A percentile compares a stretch with the other conserved stretches of the same genome.
Conservation (phyloP, 2,329 filamentous ascomycete genomes). For the Colletotrichum simmondsii region DNA sequence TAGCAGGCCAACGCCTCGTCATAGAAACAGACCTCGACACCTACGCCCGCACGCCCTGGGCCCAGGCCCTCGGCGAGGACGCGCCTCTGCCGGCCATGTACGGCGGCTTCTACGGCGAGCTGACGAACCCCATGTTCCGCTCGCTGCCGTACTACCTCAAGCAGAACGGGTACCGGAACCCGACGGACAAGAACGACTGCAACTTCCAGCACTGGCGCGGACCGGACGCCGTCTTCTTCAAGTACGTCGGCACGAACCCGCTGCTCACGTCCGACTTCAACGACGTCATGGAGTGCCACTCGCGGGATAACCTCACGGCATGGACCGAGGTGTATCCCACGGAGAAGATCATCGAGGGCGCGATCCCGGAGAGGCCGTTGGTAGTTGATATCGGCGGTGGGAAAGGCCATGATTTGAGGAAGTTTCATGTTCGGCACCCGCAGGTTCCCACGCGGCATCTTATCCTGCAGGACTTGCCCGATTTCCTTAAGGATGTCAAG, state of each 20-base stretch:
- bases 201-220: constrained; percentile 47
- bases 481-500: constrained; percentile 43
- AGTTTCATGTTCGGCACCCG: constrained; percentile 43
- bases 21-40: constrained; percentile 46
- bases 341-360: constrained; percentile 39
- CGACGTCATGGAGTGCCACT: constrained; percentile 50
- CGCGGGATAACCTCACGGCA: constrained; percentile 48
- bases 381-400: constrained; percentile 49
- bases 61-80: constrained; percentile 42
- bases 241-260: constrained; percentile 43
- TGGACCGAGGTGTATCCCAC: constrained; percentile 44
- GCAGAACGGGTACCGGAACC: constrained; percentile 46
- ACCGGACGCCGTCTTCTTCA: constrained; percentile 42
- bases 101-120: constrained; percentile 45
- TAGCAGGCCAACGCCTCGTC: constrained; percentile 48
- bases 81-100: constrained; percentile 44
- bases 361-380: constrained; percentile 42
- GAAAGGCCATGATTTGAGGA: constrained; percentile 49
- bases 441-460: constrained; percentile 40
- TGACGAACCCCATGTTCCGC: constrained; percentile 44
- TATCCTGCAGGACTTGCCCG: constrained; percentile 47
- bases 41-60: constrained; percentile 47
- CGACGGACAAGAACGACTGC: constrained; percentile 43
- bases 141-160: constrained; percentile 46
- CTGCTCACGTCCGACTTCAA: constrained; percentile 45